Base-by-base conservation (phyloP, 2,329 filamentous ascomycete genomes). In the Didymella pomorum region DNA sequence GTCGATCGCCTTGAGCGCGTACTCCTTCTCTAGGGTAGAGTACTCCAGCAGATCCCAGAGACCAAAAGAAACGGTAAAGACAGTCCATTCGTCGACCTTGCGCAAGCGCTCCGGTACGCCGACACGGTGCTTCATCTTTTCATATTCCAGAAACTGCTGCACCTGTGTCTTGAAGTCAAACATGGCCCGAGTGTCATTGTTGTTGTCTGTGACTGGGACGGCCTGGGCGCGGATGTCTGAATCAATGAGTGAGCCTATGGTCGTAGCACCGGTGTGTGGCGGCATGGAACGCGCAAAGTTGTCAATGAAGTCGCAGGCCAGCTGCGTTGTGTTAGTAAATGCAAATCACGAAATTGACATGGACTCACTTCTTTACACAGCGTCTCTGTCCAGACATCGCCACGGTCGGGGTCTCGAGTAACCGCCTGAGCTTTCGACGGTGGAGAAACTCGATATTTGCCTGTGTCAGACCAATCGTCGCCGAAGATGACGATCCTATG, bases 401-500 rank as follows among this genome's bases (percentile, higher is more conserved):
- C 73, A 45, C 66, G 70, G 54, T 68, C 65, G 56, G 66, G 62
- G 48, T 73, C 72, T 58, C 71, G 71, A 56, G 63, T 51, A 59
- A 58, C 61, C 20, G 55, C 63, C 9, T 63, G 60, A 14, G 65
- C 62, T 33, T 60, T 62, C 16, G 64, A 64, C 41, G 74, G 71
- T 55, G 72, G 62, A 61, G 68, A 68, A 47, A 74, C 66, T 49
- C 72, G 69, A 69, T 76, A 75, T 43, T 60, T 66, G 23, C 74
- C 74, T 41, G 67, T 76, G 63, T 78, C 75, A 52, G 75, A 77
- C 72, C 74, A 78, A 52, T 76, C 73, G 51, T 77, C 73, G 12
- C 75, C 76, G 63, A 78, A 78, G 23, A 78, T 74, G 26, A 78
- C 75, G 20, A 78, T 52, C 37, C 73, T 70, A 52, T 70, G 70